phyloP scores from a whole-genome alignment of 768 basidiomycete genomes.

The Heimioporus sp. region DNA sequence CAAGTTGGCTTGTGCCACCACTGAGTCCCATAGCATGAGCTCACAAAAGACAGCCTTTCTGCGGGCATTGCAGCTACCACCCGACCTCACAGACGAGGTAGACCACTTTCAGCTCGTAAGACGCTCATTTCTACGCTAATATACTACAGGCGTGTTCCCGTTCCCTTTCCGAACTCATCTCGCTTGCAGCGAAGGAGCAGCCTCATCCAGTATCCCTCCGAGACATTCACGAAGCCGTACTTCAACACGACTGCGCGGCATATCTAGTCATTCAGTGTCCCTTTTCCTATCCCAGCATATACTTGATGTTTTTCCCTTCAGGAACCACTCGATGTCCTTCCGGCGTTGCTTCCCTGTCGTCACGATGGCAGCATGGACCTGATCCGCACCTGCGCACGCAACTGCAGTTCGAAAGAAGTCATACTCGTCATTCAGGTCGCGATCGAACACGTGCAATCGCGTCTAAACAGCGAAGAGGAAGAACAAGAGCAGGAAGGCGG shows the following conservation, averaged over 20 bases:
- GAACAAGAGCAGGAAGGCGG: constrained; percentile 12
- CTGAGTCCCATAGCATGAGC: background rate
- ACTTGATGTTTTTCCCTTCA: constrained; percentile 9
- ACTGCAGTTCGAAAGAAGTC: constrained; percentile 40
- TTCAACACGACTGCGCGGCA: constrained; percentile 10
- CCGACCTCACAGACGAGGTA: constrained; percentile 27
- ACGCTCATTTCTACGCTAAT: too few species aligned
- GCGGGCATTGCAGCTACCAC: constrained; percentile 15
- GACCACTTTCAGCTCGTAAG: background rate
- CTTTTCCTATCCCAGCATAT: background rate
- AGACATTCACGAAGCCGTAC: constrained; percentile 15
- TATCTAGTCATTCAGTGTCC: constrained; percentile 15
- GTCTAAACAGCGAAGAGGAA: constrained; percentile 14
- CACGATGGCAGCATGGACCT: constrained; percentile 31
- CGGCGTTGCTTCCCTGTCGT: constrained; percentile 32
- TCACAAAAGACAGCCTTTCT: constrained; percentile 11
- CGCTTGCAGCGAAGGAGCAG: constrained; percentile 11
- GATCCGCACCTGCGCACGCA: constrained; percentile 28
- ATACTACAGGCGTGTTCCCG: constrained; percentile 15
- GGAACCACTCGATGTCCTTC: constrained; percentile 42
- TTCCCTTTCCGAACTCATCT: constrained; percentile 19
- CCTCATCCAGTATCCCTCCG: constrained; percentile 9
- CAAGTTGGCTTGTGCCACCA: background rate
- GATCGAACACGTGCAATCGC: constrained; percentile 30
- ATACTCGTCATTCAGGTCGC: constrained; percentile 41